A percentile compares a stretch with the other conserved stretches of the same genome.
Evolutionary conservation across 805 yeast species (phyloP).

Genomic region (Hanseniaspora jakobsenii): DNA sequence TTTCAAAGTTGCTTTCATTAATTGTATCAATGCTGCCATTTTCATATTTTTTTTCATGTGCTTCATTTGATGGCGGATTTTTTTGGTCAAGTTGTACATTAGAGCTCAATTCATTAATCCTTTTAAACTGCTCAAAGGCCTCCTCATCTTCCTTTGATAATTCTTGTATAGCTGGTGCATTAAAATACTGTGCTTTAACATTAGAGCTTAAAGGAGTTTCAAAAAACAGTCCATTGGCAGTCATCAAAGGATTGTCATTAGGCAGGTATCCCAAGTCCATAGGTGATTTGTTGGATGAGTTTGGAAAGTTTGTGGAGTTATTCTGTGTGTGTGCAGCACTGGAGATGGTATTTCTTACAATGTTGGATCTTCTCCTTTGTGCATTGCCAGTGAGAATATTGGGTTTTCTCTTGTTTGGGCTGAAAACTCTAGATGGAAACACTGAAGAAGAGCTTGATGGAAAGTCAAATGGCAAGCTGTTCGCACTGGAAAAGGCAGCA

Average conservation of each 20-base stretch:
- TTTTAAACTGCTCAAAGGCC: conserved; percentile 1
- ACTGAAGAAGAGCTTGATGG: no score
- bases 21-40: background rate
- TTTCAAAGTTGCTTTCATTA: no score
- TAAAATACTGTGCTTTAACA: no score
- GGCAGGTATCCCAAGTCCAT: background rate
- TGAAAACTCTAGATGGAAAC: no score
- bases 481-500: no score
- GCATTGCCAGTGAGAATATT: no score
- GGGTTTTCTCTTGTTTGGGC: no score
- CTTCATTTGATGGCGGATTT: background rate
- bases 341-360: no score
- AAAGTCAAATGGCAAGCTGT: no score
- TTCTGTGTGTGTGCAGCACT: no score
- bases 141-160: background rate
- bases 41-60: background rate
- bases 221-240: background rate
- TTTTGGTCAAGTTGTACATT: no score
- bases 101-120: background rate
- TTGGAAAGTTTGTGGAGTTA: background rate
- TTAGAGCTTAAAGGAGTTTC: background rate
- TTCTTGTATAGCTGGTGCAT: background rate
- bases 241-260: background rate
- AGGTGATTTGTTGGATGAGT: conserved; percentile 7
- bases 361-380: no score